These are phyloP conservation scores for Galeopsis tetrahit DNA, from an alignment of 257 asterid genomes.

Conservation along the genomic window DNA sequence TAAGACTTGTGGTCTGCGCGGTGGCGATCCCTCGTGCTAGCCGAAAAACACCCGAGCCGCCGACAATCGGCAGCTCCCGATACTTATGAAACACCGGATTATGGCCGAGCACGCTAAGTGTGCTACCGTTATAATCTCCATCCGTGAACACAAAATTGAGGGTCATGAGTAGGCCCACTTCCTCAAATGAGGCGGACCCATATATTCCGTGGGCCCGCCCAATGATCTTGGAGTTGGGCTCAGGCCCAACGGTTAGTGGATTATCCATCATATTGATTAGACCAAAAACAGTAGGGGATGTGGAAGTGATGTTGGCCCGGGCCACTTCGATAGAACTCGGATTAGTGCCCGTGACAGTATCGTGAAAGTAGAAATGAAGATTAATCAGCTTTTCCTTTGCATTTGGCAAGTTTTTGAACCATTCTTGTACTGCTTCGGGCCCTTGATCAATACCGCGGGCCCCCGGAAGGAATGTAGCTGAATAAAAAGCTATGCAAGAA, in stretches of 20 bases:
- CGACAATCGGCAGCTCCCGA: slow-evolving; percentile 49
- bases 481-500: slow-evolving; percentile 7
- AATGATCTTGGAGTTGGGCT: slow-evolving; percentile 32
- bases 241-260: slow-evolving; percentile 39
- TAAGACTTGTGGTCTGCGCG: background rate
- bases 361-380: slow-evolving; percentile 47
- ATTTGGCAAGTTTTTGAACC: slow-evolving; percentile 38
- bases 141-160: slow-evolving; percentile 37
- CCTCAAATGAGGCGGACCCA: slow-evolving; percentile 31
- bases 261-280: slow-evolving; percentile 34
- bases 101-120: slow-evolving; percentile 43
- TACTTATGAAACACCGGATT: slow-evolving; percentile 31
- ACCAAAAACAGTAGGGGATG: slow-evolving; percentile 39
- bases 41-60: slow-evolving; percentile 49
- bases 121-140: slow-evolving; percentile 45
- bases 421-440: slow-evolving; percentile 38
- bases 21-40: slow-evolving; percentile 43
- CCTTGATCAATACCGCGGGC: background rate
- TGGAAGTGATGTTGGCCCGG: slow-evolving; percentile 33
- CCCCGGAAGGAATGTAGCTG: background rate
- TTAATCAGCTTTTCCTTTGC: slow-evolving; percentile 39
- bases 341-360: slow-evolving; percentile 32
- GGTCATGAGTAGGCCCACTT: slow-evolving; percentile 32
- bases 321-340: slow-evolving; percentile 41
- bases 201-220: slow-evolving; percentile 53